Conservation (phyloP, 2,329 filamentous ascomycete genomes). For the Colletotrichum sp. region DNA sequence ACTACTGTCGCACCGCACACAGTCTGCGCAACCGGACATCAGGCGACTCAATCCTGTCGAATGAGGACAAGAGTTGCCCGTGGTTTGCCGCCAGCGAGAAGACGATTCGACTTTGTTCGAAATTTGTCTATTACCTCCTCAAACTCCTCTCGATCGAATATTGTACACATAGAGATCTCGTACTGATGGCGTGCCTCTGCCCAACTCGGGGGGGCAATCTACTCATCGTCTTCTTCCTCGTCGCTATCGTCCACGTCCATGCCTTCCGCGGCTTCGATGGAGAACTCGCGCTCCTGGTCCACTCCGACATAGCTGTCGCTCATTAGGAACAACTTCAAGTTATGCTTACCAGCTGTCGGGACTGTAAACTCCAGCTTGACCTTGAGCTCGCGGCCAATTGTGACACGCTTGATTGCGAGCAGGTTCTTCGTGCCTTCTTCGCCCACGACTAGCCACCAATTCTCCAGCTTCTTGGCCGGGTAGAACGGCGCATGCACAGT, state of each 20-base stretch:
- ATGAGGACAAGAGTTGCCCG: constrained; percentile 24
- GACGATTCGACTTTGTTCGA: not conserved
- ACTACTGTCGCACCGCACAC: constrained; percentile 30
- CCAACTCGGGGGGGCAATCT: not conserved
- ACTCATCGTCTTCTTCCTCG: constrained; percentile 72
- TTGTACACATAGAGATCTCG: constrained; percentile 19
- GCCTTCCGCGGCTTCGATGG: constrained; percentile 83
- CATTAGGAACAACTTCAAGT: constrained; percentile 92
- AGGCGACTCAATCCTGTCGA: constrained; percentile 31
- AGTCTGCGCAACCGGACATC: constrained; percentile 34
- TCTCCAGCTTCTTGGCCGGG: constrained; percentile 89
- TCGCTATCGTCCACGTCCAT: constrained; percentile 95
- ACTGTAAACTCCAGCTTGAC: constrained; percentile 88
- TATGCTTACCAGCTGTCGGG: constrained; percentile 81
- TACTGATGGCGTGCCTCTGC: constrained; percentile 5
- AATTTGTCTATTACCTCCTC: constrained; percentile 12
- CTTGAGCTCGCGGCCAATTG: constrained; percentile 79
- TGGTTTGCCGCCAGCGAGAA: not conserved
- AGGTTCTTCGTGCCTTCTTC: constrained; percentile 89
- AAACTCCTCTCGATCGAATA: constrained; percentile 14
- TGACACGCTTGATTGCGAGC: constrained; percentile 93
- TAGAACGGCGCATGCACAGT: constrained; percentile 96
- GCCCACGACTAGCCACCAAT: constrained; percentile 97
- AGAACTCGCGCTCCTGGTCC: constrained; percentile 92
- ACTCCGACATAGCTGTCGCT: constrained; percentile 97